Conservation (phyloP, 1,284 basidiomycete genomes). For the Microbotryomycetes sp. region DNA sequence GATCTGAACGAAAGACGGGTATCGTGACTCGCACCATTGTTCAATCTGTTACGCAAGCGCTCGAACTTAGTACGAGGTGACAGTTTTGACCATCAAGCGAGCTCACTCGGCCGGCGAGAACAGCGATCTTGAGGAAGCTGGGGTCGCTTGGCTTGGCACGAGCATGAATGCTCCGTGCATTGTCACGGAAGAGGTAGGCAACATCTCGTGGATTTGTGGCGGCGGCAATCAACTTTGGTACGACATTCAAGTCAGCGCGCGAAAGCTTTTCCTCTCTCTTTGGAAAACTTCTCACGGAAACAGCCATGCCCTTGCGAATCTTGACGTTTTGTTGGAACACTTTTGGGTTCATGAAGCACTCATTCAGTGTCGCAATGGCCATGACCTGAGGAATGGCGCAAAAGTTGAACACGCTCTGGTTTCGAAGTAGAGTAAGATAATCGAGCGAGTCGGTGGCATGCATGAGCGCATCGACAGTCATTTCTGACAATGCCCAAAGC, state of each 20-base stretch:
- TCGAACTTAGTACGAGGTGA: too few species aligned
- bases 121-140: conserved; percentile 70
- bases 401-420: conserved; percentile 93
- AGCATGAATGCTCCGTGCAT: conserved; percentile 72
- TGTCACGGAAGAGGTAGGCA: conserved; percentile 76
- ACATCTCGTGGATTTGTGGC: conserved; percentile 90
- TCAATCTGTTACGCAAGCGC: conserved; percentile 58
- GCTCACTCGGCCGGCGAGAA: conserved; percentile 65
- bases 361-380: conserved; percentile 88
- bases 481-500: conserved; percentile 71
- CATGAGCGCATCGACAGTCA: conserved; percentile 81
- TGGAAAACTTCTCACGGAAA: conserved; percentile 55
- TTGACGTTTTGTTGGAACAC: conserved; percentile 89
- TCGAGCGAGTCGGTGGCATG: conserved; percentile 82
- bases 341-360: conserved; percentile 88
- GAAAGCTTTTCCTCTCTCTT: too few species aligned
- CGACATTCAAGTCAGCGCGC: background rate
- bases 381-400: conserved; percentile 91
- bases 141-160: conserved; percentile 75
- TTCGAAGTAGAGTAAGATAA: conserved; percentile 78
- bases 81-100: background rate
- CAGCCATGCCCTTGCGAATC: conserved; percentile 87
- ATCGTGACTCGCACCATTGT: conserved; percentile 66
- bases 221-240: conserved; percentile 69
- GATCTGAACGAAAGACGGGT: conserved; percentile 32